These are phyloP conservation scores for Metschnikowia shivogae DNA, from an alignment of 805 yeast genomes.

Conservation along the genomic window DNA sequence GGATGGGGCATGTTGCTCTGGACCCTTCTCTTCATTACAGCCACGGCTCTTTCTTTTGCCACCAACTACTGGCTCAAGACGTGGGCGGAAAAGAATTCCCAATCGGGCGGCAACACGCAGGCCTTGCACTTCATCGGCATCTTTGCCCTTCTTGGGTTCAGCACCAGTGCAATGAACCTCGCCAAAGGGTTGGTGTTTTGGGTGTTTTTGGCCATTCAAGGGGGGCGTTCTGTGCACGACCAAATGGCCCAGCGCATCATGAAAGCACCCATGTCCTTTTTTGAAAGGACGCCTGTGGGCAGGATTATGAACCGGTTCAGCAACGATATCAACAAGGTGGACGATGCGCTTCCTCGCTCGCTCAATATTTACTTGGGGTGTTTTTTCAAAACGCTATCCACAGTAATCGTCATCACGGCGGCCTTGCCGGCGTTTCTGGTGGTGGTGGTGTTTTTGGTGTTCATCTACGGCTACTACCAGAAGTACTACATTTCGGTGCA, in stretches of 20 bases:
- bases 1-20: conserved; percentile 43
- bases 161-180: conserved; percentile 46
- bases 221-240: conserved; percentile 52
- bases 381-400: conserved; percentile 43
- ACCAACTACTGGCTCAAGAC: conserved; percentile 63
- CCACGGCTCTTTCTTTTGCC: conserved; percentile 30
- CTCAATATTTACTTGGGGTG: conserved; percentile 46
- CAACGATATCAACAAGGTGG: conserved; percentile 56
- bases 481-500: conserved; percentile 81
- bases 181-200: conserved; percentile 46
- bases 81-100: conserved; percentile 58
- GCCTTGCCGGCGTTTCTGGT: conserved; percentile 53
- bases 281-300: conserved; percentile 68
- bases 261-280: conserved; percentile 60
- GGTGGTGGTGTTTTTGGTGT: conserved; percentile 43
- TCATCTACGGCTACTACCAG: conserved; percentile 67
- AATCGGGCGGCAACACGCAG: conserved; percentile 37
- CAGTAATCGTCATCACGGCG: conserved; percentile 48
- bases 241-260: conserved; percentile 52
- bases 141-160: conserved; percentile 54
- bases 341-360: conserved; percentile 51
- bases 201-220: conserved; percentile 52
- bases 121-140: conserved; percentile 47
- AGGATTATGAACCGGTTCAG: conserved; percentile 63
- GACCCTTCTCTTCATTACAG: conserved; percentile 26